A percentile compares a stretch with the other conserved stretches of the same genome.
phyloP scores from a whole-genome alignment of 1,284 basidiomycete species.

The Athelia psychrophila region DNA sequence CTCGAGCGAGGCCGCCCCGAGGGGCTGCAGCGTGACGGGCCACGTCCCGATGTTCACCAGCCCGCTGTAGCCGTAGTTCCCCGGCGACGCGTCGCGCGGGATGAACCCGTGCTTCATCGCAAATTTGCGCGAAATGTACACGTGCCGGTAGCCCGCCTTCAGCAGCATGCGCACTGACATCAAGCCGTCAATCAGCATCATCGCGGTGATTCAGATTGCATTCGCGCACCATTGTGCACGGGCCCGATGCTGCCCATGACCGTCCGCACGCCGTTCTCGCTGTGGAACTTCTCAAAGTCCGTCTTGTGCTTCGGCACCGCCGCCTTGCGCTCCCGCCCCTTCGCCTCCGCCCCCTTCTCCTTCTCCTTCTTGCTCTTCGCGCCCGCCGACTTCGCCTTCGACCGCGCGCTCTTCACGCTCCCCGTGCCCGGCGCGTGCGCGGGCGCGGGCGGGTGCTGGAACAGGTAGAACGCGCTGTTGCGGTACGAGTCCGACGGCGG shows the following conservation, averaged over 20 bases:
- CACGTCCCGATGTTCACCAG: constrained; percentile 80
- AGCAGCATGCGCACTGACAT: constrained; percentile 84
- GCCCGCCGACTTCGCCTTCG: constrained; percentile 1
- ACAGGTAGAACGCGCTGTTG: constrained; percentile 71
- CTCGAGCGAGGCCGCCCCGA: constrained; percentile 26
- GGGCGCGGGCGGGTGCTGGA: constrained; percentile 35
- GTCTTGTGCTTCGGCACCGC: constrained; percentile 61
- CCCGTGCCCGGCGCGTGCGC: constrained; percentile 12
- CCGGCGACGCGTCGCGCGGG: constrained; percentile 78
- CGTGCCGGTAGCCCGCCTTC: constrained; percentile 91
- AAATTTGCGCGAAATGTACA: constrained; percentile 95
- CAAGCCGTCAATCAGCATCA: constrained; percentile 2
- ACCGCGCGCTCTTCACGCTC: constrained; percentile 3
- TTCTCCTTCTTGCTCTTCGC: constrained; percentile 9
- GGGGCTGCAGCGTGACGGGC: constrained; percentile 61
- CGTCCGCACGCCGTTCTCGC: constrained; percentile 90
- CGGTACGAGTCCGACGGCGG: constrained; percentile 59
- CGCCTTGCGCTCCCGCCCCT: constrained; percentile 11
- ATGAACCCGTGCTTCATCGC: constrained; percentile 90
- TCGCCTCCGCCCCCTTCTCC: constrained; percentile 29
- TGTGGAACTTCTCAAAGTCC: constrained; percentile 84
- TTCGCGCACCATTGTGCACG: constrained; percentile 70
- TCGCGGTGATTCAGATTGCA: neutral
- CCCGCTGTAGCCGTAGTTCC: constrained; percentile 84
- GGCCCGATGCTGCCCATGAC: constrained; percentile 91